Base-by-base conservation (phyloP, 2,329 filamentous ascomycete genomes). In the Ophiostoma sp. region DNA sequence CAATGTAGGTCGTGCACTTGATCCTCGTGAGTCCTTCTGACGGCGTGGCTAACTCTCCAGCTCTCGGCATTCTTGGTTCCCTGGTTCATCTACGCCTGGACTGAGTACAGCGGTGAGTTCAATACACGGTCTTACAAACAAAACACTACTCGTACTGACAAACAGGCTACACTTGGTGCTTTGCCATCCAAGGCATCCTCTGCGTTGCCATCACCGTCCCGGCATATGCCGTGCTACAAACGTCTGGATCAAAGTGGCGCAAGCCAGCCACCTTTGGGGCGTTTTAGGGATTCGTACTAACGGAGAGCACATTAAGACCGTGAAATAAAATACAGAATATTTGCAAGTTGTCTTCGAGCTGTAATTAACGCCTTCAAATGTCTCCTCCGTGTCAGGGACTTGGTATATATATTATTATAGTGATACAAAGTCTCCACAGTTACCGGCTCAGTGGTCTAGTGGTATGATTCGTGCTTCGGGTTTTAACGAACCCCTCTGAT, bases 81-180 rank as follows among this genome's bases (percentile, higher is more conserved):
- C 52, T 57, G 52, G 52, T 57, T 57, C 23, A 57, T 57, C n/a
- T 27, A 57, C 23, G 52, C 52, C 52, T 57, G 52, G 52, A 57
- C n/a, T 1, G 52, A 57, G 23, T 57, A 57, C 23, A 57, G 52
- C 11, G 52, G 52, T 57, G 13, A 57, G 52, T 57, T 52, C 48
- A 23, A 23, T 48, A 10, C 48, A 54, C 15, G 20, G 1, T 27
- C 13, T 17, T 1, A 3, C 10, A 39, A 39, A 39, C 36, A 39
- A 11, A 39, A 8, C 13, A 48, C 17, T 17, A 20, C 20, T 5
- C 44, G 48, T 54, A 27, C 52, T 86, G 77, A 76, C 6, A 57
- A 57, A 3, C 52, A 57, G 83, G 83, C 3, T 85, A 81, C 77
- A 83, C 81, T 1, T 85, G 83, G 83, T 83, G 82, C 0, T 84